These are phyloP conservation scores for Aureobasidium vineae DNA, from an alignment of 2,329 filamentous ascomycete species.

Conservation along the genomic window DNA sequence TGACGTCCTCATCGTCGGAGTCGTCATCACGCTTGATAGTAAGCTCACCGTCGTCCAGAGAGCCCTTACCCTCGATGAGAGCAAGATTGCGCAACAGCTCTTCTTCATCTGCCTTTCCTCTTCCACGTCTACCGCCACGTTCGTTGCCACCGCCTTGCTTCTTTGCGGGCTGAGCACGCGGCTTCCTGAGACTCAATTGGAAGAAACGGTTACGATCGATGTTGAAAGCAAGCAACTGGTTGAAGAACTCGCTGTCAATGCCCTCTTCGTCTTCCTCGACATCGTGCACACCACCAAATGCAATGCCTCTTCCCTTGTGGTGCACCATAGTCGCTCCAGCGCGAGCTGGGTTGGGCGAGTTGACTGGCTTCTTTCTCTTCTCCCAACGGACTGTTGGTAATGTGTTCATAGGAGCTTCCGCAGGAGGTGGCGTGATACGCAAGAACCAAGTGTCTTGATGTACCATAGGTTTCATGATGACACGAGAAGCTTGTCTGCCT, in stretches of 20 bases:
- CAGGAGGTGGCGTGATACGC: constrained; percentile 68
- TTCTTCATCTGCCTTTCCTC: constrained; percentile 86
- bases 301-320: constrained; percentile 88
- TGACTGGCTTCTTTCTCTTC: constrained; percentile 85
- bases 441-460: constrained; percentile 96
- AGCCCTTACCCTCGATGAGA: constrained; percentile 73
- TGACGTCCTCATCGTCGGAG: constrained; percentile 56
- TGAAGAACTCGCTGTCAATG: constrained; percentile 97
- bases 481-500: constrained; percentile 61
- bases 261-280: constrained; percentile 60
- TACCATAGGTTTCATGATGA: constrained; percentile 78
- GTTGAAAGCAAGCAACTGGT: constrained; percentile 88
- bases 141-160: constrained; percentile 54
- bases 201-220: constrained; percentile 95
- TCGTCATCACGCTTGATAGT: constrained; percentile 32
- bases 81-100: constrained; percentile 85
- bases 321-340: constrained; percentile 92
- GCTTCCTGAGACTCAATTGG: constrained; percentile 71
- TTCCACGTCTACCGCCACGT: constrained; percentile 63
- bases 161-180: constrained; percentile 65
- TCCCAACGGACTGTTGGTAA: constrained; percentile 84
- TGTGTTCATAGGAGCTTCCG: constrained; percentile 64
- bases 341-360: constrained; percentile 76
- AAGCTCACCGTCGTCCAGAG: constrained; percentile 43
- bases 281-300: constrained; percentile 85